phyloP scores from a whole-genome alignment of 208 protist species.

The Vickermania ingenoplastis region DNA sequence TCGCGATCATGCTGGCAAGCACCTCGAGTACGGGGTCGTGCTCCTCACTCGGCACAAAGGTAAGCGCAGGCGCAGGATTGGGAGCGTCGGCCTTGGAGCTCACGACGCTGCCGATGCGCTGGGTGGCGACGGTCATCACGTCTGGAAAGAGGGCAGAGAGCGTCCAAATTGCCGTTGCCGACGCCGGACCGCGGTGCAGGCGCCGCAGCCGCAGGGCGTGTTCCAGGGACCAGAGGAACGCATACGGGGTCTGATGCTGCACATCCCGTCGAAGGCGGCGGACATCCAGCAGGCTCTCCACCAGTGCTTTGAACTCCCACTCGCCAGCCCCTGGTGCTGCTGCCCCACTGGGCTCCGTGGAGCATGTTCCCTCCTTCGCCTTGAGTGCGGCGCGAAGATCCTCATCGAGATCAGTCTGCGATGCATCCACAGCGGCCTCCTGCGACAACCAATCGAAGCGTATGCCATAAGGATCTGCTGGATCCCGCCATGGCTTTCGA shows the following conservation, averaged over 20 bases:
- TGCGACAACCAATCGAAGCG: constrained; percentile 28
- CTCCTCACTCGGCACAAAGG: constrained; percentile 37
- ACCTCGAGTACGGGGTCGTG: constrained; percentile 59
- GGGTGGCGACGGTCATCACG: constrained; percentile 59
- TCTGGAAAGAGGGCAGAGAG: constrained; percentile 63
- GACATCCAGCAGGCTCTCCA: constrained; percentile 70
- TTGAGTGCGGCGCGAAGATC: constrained; percentile 38
- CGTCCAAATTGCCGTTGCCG: constrained; percentile 59
- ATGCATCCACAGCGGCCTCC: constrained; percentile 19
- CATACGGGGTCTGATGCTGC: constrained; percentile 27
- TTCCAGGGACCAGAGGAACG: constrained; percentile 53
- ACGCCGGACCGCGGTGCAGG: constrained; percentile 7
- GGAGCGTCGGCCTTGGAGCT: neutral
- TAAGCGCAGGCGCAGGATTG: constrained; percentile 1
- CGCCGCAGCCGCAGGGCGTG: constrained; percentile 25
- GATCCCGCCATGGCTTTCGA: constrained; percentile 24
- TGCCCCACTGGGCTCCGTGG: no score
- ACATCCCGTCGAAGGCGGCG: constrained; percentile 49
- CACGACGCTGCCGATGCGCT: constrained; percentile 48
- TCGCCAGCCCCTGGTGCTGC: neutral
- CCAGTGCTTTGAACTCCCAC: constrained; percentile 48
- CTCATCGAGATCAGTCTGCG: constrained; percentile 43
- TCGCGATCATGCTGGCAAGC: constrained; percentile 28
- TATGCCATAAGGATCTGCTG: constrained; percentile 23
- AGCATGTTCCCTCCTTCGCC: neutral